Percentiles rank a stretch among this genome's conserved stretches.
phyloP scores from a whole-genome alignment of 2,329 filamentous ascomycete species.

The Fusarium secorum region DNA sequence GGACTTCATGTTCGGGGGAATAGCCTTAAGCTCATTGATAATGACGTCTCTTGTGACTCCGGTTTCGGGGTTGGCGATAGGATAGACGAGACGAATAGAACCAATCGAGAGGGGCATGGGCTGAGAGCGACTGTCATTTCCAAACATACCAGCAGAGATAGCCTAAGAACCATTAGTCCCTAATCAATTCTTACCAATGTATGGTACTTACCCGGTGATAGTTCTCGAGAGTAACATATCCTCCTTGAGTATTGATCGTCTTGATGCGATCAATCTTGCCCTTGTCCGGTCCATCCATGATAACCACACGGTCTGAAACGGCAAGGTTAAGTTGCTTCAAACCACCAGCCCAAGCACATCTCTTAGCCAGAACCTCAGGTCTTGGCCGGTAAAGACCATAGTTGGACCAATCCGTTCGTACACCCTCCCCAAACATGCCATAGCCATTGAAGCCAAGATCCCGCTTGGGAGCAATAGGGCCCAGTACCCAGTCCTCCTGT shows the following conservation, averaged over 20 bases:
- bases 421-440: conserved; percentile 59
- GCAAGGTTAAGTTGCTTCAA: conserved; percentile 67
- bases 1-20: conserved; percentile 57
- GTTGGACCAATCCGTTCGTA: conserved; percentile 49
- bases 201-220: conserved; percentile 67
- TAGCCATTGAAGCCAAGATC: conserved; percentile 71
- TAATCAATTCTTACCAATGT: not conserved
- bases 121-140: conserved; percentile 42
- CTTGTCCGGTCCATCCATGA: conserved; percentile 79
- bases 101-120: conserved; percentile 67
- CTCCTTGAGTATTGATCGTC: conserved; percentile 61
- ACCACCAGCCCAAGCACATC: conserved; percentile 65
- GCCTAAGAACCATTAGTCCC: conserved; percentile 32
- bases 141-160: conserved; percentile 44
- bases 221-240: conserved; percentile 67
- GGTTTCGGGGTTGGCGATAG: conserved; percentile 71
- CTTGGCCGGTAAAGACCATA: conserved; percentile 42
- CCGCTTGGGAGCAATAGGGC: conserved; percentile 78
- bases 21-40: conserved; percentile 72
- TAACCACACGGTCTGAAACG: conserved; percentile 79
- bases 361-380: conserved; percentile 50
- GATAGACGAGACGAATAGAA: conserved; percentile 82
- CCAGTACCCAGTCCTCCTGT: conserved; percentile 80
- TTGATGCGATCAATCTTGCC: conserved; percentile 82
- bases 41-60: conserved; percentile 76